Conservation (phyloP, 1,139 yeast genomes). For the Kodamaea derodonti region DNA sequence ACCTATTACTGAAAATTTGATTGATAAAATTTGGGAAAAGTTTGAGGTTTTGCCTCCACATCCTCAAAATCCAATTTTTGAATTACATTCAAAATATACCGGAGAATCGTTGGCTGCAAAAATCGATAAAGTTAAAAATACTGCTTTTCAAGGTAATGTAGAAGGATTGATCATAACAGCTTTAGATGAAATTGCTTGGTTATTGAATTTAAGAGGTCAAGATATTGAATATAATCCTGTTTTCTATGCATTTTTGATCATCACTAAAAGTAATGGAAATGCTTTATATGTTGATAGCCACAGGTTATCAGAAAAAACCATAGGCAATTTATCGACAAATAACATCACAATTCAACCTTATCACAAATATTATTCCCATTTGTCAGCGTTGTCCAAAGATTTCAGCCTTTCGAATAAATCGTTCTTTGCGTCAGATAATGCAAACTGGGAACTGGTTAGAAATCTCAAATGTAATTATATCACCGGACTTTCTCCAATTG, state of each 20-base stretch:
- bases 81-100: slow-evolving; percentile 41
- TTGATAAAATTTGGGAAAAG: slow-evolving; percentile 71
- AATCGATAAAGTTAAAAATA: slow-evolving; percentile 40
- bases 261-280: slow-evolving; percentile 46
- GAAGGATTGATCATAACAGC: slow-evolving; percentile 60
- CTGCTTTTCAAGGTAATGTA: slow-evolving; percentile 40
- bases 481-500: slow-evolving; percentile 57
- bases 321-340: slow-evolving; percentile 27
- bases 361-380: slow-evolving; percentile 51
- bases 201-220: slow-evolving; percentile 79
- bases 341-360: slow-evolving; percentile 51
- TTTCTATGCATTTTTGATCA: slow-evolving; percentile 73
- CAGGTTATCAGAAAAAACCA: slow-evolving; percentile 10
- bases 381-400: slow-evolving; percentile 41
- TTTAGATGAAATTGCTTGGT: slow-evolving; percentile 91
- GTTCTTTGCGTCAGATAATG: slow-evolving; percentile 58
- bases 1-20: slow-evolving; percentile 64
- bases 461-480: slow-evolving; percentile 39
- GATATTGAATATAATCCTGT: slow-evolving; percentile 91
- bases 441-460: slow-evolving; percentile 81
- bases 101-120: slow-evolving; percentile 49
- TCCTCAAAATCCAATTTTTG: slow-evolving; percentile 39
- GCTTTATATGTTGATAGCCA: slow-evolving; percentile 56
- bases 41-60: slow-evolving; percentile 49
- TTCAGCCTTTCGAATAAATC: slow-evolving; percentile 36